Percentiles rank a stretch among this genome's conserved stretches.
Evolutionary conservation across 176 grass and related monocot genomes (phyloP).

Genomic region (Alopecurus myosuroides): DNA sequence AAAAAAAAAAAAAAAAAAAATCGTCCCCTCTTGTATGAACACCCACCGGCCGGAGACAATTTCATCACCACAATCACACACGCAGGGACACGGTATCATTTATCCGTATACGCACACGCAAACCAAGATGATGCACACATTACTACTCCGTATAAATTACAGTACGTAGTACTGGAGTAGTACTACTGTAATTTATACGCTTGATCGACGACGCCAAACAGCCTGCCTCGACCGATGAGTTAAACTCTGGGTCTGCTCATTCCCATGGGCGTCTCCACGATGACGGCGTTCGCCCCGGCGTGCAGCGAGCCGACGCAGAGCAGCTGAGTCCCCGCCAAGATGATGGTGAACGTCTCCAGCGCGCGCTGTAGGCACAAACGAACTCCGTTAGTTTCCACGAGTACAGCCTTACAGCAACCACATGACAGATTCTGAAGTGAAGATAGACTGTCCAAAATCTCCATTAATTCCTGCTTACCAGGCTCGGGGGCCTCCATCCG

Average conservation of each 20-base stretch:
- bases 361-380: slow-evolving; percentile 34
- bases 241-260: slow-evolving; percentile 1
- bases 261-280: background rate
- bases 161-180: too few species aligned
- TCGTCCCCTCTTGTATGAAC: too few species aligned
- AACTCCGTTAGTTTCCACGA: background rate
- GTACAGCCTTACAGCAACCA: background rate
- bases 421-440: too few species aligned
- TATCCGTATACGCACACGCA: too few species aligned
- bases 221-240: background rate
- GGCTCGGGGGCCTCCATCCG: slow-evolving; percentile 47
- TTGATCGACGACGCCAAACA: background rate
- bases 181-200: background rate
- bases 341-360: slow-evolving; percentile 74
- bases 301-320: slow-evolving; percentile 66
- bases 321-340: slow-evolving; percentile 71
- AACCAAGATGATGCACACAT: too few species aligned
- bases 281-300: slow-evolving; percentile 27
- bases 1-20: too few species aligned
- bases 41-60: background rate
- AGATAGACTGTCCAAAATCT: background rate
- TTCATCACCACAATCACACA: background rate
- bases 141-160: too few species aligned
- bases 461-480: slow-evolving; percentile 28
- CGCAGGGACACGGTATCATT: background rate